Evolutionary conservation across 768 basidiomycete genomes (phyloP), one percentile per base, ranked within the genome.

Genomic region (Hericium coralloides): DNA sequence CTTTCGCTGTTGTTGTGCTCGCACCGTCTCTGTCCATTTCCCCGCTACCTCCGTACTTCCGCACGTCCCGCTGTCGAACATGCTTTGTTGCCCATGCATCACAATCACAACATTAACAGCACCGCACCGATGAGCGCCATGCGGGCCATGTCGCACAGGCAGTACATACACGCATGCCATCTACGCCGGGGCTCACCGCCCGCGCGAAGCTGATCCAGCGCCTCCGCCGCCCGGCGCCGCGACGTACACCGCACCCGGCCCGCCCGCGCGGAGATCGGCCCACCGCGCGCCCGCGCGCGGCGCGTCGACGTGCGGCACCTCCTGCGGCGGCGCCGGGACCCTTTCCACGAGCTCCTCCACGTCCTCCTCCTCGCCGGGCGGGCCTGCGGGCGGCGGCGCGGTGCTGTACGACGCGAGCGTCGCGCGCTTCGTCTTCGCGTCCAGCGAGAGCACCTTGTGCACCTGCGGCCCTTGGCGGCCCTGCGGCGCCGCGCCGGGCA

Each of bases 361-460:
- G n/a, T 20, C 51, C 15, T 2, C 57, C 5, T 18, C 54, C 14
- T 20, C 0, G 14, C 22, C 37, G 2, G 9, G 2, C 12, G 20
- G 52, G 23, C 38, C 15, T 31, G 20, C 23, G 1, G 23, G n/a
- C 17, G 57, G 26, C 12, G 18, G 51, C n/a, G 22, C 17, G 12
- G 20, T 17, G 7, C 15, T 20, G 39, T 60, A 58, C 38, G 56
- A 50, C 47, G 48, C 47, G 22, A 58, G 43, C 23, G 14, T 58
- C 18, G 58, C 52, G 10, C 54, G 53, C 23, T 49, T 52, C 49
- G 53, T 59, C 15, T n/a, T 39, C 22, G 31, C 6, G 25, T 55
- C 45, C 6, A 62, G 12, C 15, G 54, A 52, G 10, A 62, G 38
- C n/a, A 62, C 61, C 15, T 38, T 50, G 52, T 22, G 59, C 52